phyloP scores from a whole-genome alignment of 164 flowering plant genomes.

The Stephania japonica region DNA sequence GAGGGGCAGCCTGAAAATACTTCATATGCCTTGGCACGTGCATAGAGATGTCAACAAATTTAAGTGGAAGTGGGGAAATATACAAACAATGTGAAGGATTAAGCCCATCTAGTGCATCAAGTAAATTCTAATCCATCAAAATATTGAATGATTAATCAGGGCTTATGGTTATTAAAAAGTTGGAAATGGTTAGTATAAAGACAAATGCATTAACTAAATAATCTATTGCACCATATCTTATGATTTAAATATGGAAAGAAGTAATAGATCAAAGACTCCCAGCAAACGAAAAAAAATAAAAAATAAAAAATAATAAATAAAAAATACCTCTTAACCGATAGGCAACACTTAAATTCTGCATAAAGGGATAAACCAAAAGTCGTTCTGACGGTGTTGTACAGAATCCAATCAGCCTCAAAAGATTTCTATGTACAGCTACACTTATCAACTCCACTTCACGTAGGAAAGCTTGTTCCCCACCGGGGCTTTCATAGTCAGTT shows the following conservation, averaged over 20 bases:
- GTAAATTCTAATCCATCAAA: not conserved
- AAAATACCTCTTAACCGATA: constrained; percentile 29
- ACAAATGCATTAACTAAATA: not conserved
- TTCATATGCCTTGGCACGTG: too few species aligned
- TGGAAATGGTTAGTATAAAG: not conserved
- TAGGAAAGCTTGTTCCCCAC: constrained; percentile 82
- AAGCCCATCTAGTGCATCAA: not conserved
- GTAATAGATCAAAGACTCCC: not conserved
- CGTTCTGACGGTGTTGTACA: constrained; percentile 34
- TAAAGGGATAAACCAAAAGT: constrained; percentile 33
- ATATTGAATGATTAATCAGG: not conserved
- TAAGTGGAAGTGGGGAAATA: not conserved
- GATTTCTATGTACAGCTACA: constrained; percentile 35
- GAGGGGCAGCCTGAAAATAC: too few species aligned
- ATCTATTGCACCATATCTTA: not conserved
- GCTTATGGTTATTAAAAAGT: not conserved
- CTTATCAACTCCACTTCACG: constrained; percentile 56
- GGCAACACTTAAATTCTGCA: constrained; percentile 35
- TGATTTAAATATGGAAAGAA: not conserved
- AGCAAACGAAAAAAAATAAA: not conserved
- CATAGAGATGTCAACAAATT: too few species aligned
- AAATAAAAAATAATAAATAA: too few species aligned
- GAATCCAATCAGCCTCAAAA: constrained; percentile 29
- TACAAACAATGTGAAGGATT: too few species aligned
- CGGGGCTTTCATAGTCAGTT: constrained; percentile 76